A percentile compares a stretch with the other conserved stretches of the same genome.
phyloP scores from a whole-genome alignment of 192 early-diverging fungal genomes.

The Spizellomyces sp. region DNA sequence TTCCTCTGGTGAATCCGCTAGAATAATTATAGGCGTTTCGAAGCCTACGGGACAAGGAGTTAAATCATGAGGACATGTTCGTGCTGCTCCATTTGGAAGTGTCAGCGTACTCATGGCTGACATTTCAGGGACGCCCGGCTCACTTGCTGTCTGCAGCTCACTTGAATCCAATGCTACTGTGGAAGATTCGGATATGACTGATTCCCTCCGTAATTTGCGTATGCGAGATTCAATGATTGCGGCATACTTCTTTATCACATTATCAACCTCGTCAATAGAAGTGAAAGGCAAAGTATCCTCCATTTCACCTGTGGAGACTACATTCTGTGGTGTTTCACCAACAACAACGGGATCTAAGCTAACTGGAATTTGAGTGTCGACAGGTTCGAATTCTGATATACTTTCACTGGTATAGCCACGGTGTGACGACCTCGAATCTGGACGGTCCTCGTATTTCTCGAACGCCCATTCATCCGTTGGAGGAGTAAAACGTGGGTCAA shows the following conservation, averaged over 20 bases:
- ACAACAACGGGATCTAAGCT: background rate
- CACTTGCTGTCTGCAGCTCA: background rate
- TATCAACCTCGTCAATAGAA: constrained; percentile 41
- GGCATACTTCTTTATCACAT: constrained; percentile 37
- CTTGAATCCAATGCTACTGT: background rate
- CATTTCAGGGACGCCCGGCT: background rate
- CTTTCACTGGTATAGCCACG: constrained; percentile 19
- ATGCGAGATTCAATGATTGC: constrained; percentile 27
- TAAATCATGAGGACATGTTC: background rate
- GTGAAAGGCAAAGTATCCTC: constrained; percentile 16
- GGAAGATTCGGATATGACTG: background rate
- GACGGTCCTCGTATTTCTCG: constrained; percentile 11
- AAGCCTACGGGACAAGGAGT: background rate
- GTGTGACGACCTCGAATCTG: constrained; percentile 26
- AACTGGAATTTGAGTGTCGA: background rate
- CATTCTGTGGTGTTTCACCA: background rate
- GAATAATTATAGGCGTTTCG: no score
- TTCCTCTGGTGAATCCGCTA: no score
- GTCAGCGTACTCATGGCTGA: background rate
- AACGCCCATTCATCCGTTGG: no score
- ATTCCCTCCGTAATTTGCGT: constrained; percentile 25
- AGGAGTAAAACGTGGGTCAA: constrained; percentile 3
- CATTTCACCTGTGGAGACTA: background rate
- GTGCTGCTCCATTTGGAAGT: background rate
- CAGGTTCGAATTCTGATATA: background rate